These are phyloP conservation scores for Cucurbita maxima DNA, from an alignment of 306 rosid genomes.

Conservation along the genomic window DNA sequence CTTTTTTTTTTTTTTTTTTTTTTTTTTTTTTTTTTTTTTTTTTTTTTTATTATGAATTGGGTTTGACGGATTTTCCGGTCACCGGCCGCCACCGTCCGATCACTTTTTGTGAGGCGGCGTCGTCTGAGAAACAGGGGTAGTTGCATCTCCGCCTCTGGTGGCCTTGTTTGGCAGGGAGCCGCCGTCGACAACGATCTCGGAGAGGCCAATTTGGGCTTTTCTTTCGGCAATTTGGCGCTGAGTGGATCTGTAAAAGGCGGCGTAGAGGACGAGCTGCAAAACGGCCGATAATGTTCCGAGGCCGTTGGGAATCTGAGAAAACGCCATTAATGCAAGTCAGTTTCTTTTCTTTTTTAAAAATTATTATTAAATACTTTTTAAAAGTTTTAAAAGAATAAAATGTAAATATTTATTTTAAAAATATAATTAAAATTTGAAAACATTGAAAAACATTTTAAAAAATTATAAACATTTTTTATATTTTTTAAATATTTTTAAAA, in stretches of 20 bases:
- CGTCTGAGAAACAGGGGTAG: not conserved
- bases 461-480: too few relatives aligned
- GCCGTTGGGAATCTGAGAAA: constrained; percentile 70
- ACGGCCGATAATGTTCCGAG: constrained; percentile 40
- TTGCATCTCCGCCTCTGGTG: not conserved
- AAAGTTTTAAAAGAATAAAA: too few relatives aligned
- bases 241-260: constrained; percentile 64
- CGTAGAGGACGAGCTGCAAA: constrained; percentile 62
- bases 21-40: too few relatives aligned
- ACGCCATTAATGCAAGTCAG: not conserved
- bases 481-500: too few relatives aligned
- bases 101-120: not conserved
- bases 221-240: constrained; percentile 40
- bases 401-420: too few relatives aligned
- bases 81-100: not conserved
- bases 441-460: too few relatives aligned
- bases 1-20: too few relatives aligned
- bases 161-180: not conserved
- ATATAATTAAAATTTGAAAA: too few relatives aligned
- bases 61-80: not conserved
- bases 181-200: constrained; percentile 21
- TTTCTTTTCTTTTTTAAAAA: not conserved
- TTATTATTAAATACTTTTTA: too few relatives aligned
- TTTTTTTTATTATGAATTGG: not conserved
- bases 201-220: constrained; percentile 14